Evolutionary conservation across 352 stramenopile species (phyloP), one percentile per base, ranked within the genome.

Genomic region (Aphanomyces euteiches): DNA sequence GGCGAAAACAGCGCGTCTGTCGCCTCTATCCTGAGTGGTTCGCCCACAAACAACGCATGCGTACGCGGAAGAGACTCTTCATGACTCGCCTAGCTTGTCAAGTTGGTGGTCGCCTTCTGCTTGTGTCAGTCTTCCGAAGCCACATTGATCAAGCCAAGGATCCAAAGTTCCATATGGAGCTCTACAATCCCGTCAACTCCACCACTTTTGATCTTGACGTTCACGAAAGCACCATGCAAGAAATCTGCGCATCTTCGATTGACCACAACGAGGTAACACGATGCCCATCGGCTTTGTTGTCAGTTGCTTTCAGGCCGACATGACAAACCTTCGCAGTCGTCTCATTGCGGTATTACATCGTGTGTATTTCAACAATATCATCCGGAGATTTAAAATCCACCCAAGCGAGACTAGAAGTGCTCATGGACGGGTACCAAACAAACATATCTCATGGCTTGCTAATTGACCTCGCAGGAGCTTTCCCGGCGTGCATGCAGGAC

Each of bases 131-230:
- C 15, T 70, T 70, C 36, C 64, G 64, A 40, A 56, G 64, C 40
- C 64, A 70, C 36, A 47, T 70, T 19, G 54, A 70, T 45, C 40
- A 40, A 36, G 45, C 48, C 39, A 70, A 70, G 40, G 47, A 70
- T 34, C 21, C 43, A 5, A 17, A 47, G 28, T 34, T 70, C 3
- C 64, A 54, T 21, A 13, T 70, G 8, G 64, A 70, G 54, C 37
- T 70, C 6, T 70, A 54, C 39, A 8, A 43, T 8, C 47, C 64
- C 13, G 3, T 6, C 6, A 15, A 47, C 36, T 41, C 47, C 40
- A n/a, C 15, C 45, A 61, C 47, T n/a, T 61, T 47, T 19, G 17
- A 19, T 5, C 47, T 48, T 8, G 47, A 63, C 19, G 45, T 70
- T 8, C 64, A 70, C 28, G 47, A 41, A 39, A 45, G n/a, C 17